Percentiles rank a stretch among this genome's conserved stretches.
These are phyloP conservation scores for Oxalis stricta DNA, from an alignment of 441 rosid genomes.

Conservation along the genomic window DNA sequence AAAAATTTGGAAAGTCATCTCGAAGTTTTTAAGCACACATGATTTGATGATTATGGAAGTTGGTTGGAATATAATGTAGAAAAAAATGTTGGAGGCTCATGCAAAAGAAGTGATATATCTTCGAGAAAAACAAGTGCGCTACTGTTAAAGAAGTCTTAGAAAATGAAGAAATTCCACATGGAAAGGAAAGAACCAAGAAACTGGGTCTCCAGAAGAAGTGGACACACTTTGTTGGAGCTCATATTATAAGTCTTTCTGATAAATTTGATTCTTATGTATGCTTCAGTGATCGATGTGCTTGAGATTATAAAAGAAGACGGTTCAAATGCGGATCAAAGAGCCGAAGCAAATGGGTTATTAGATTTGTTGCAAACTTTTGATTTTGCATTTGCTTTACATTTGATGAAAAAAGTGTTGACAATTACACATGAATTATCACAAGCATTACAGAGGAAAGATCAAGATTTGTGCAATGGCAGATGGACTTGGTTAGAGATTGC, in stretches of 20 bases:
- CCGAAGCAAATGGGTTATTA: not conserved
- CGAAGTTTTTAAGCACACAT: too few relatives aligned
- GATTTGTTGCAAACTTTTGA: not conserved
- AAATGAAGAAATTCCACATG: not conserved
- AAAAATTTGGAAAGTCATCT: too few relatives aligned
- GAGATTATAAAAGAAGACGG: slow-evolving; percentile 1
- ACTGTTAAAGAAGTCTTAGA: not conserved
- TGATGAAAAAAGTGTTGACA: not conserved
- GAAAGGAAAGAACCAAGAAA: slow-evolving; percentile 3
- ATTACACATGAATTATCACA: not conserved
- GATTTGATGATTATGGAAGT: not conserved
- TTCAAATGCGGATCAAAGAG: not conserved
- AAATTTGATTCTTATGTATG: not conserved
- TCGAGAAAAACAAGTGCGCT: not conserved
- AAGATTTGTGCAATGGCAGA: not conserved
- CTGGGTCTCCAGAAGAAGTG: not conserved
- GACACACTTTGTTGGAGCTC: not conserved
- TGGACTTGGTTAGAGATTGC: not conserved
- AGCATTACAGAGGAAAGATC: not conserved
- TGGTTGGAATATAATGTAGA: not conserved
- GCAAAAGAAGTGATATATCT: not conserved
- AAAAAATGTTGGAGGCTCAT: slow-evolving; percentile 1
- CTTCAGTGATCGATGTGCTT: not conserved
- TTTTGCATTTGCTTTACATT: not conserved
- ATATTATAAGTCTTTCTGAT: not conserved